phyloP scores from a whole-genome alignment of 2,329 filamentous ascomycete species.

The Diaporthe citrichinensis region DNA sequence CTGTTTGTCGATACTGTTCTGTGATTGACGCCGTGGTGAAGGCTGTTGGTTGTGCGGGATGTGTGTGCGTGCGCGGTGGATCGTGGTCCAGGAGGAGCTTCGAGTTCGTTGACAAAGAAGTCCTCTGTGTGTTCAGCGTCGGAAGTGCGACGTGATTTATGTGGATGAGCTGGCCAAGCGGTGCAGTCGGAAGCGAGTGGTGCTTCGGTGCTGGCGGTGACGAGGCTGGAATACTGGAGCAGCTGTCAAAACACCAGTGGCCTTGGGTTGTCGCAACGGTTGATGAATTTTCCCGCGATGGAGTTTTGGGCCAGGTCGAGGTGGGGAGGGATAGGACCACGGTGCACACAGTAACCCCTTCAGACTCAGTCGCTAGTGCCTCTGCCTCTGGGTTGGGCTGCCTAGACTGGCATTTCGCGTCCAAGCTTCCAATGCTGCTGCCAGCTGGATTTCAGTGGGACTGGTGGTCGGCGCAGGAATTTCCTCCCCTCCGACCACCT shows the following conservation, averaged over 20 bases:
- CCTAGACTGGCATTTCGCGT: conserved; percentile 11
- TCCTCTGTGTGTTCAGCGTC: neutral
- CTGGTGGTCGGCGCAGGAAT: conserved; percentile 31
- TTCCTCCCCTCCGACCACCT: conserved; percentile 20
- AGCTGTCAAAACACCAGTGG: conserved; percentile 24
- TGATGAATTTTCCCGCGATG: conserved; percentile 41
- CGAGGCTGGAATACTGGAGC: conserved; percentile 16
- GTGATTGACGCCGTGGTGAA: conserved; percentile 21
- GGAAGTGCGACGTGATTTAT: neutral
- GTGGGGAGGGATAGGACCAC: conserved; percentile 25
- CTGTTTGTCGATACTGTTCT: conserved; percentile 27
- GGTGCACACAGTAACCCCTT: neutral
- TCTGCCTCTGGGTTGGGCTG: neutral
- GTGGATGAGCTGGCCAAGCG: neutral
- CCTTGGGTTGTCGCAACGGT: conserved; percentile 15
- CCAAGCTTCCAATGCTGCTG: conserved; percentile 22
- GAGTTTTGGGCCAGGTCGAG: conserved; percentile 36
- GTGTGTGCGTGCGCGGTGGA: conserved; percentile 27
- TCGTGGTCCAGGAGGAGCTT: conserved; percentile 32
- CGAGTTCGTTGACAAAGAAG: conserved; percentile 32
- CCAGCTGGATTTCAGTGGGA: conserved; percentile 29
- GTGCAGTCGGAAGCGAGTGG: conserved; percentile 8
- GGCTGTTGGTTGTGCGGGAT: conserved; percentile 11
- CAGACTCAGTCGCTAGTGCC: neutral
- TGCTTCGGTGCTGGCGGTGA: conserved; percentile 5